Conservation (phyloP, 2,329 filamentous ascomycete genomes). For the Leptographium radiaticola region DNA sequence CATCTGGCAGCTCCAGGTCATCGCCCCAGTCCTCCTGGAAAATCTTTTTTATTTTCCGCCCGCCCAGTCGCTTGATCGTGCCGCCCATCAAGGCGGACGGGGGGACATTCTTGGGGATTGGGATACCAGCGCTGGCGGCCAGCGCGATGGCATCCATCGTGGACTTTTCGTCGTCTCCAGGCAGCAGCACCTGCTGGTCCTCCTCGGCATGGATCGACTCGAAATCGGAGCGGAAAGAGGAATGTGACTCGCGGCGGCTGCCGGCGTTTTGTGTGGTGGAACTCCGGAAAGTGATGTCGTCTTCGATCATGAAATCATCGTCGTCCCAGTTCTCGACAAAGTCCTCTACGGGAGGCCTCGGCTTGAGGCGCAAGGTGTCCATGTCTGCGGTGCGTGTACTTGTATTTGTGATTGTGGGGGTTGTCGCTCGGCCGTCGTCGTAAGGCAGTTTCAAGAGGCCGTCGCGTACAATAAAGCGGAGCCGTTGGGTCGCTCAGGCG, state of each 20-base stretch:
- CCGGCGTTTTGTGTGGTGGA: conserved; percentile 28
- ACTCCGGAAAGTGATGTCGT: conserved; percentile 48
- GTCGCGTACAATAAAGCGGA: conserved; percentile 4
- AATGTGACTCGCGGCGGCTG: conserved; percentile 61
- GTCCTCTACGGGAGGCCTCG: conserved; percentile 40
- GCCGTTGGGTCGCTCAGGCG: background rate
- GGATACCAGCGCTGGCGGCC: conserved; percentile 80
- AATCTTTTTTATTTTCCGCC: conserved; percentile 56
- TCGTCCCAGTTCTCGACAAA: conserved; percentile 69
- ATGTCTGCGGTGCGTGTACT: conserved; percentile 21
- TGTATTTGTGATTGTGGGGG: background rate
- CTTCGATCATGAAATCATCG: conserved; percentile 60
- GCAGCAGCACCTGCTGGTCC: conserved; percentile 75
- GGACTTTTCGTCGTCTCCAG: conserved; percentile 72
- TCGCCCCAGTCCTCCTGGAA: conserved; percentile 74
- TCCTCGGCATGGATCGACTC: conserved; percentile 67
- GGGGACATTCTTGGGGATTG: conserved; percentile 75
- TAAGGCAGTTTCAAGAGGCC: conserved; percentile 1
- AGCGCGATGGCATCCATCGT: conserved; percentile 77
- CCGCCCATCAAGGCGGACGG: conserved; percentile 82
- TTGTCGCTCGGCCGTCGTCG: conserved; percentile 3
- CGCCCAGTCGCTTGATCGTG: conserved; percentile 80
- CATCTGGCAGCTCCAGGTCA: conserved; percentile 56
- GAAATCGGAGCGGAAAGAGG: conserved; percentile 74
- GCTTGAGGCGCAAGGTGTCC: conserved; percentile 41